Base-by-base conservation (phyloP, 768 basidiomycete genomes). In the Phlebiopsis gigantea region DNA sequence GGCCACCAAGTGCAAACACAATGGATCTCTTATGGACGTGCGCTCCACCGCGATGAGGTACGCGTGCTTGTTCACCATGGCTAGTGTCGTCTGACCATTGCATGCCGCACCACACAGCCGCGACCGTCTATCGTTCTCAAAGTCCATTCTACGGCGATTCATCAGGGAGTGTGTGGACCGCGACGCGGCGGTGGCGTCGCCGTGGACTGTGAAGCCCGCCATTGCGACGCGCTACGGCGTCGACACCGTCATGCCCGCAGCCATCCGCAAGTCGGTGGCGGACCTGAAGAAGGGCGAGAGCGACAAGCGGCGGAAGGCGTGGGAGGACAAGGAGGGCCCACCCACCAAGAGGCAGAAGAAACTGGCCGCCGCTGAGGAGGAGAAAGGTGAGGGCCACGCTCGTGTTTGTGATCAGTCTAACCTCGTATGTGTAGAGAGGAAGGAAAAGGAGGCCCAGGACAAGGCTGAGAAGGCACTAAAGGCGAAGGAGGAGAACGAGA, bases 111-210 rank as follows among this genome's bases (percentile, higher is more conserved):
- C 8, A 39, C 34, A 54, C 19, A 98, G 95, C 66, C 94, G 97
- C 58, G 97, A 99, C 70, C 90, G 95, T 52, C 78, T 96, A 19
- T 85, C 93, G 19, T 98, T 98, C 73, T 96, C 93, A 26, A 98
- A 98, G 71, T 94, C 94, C 17, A 96, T 98, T 63, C 82, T 99
- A 26, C 91, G 94, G 61, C 88, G 94, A 15, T 98, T 96, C 72
- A 90, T 99, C 57, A 87, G 92, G 60, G 97, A 98, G 67, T 96
- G 93, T 64, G 89, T 99, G 2, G 88, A 92, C 65, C 85, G 97
- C 30, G 93, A 96, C 62, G 80, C 93, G 15, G 88, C 92, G 8
- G 88, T 96, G 25, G 93, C 93, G 7, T 91, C 93, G 0, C 96
- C 97, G 5, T 99, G 97, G 97, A 87, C 85, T 1, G 94, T 98